phyloP scores from a whole-genome alignment of 2,329 filamentous ascomycete species.

The Magnaporthiopsis incrustans region DNA sequence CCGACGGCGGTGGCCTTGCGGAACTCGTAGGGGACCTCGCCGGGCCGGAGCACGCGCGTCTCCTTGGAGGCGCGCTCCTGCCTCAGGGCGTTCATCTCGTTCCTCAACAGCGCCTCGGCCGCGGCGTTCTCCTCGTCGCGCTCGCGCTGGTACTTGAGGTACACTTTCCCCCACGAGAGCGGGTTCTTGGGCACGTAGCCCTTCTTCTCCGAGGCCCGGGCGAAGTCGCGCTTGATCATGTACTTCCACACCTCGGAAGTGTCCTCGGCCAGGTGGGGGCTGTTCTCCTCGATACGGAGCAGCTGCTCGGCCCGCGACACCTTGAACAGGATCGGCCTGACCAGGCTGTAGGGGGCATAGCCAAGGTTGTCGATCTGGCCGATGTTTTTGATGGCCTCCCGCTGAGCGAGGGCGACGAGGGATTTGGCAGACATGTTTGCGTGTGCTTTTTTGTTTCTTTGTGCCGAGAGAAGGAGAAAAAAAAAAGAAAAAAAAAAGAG shows the following conservation, averaged over 20 bases:
- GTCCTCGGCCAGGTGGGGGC: slow-evolving; percentile 65
- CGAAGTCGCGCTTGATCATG: slow-evolving; percentile 73
- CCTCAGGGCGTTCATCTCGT: slow-evolving; percentile 49
- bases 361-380: slow-evolving; percentile 60
- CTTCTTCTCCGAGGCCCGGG: slow-evolving; percentile 49
- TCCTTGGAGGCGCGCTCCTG: slow-evolving; percentile 36
- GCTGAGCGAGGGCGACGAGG: slow-evolving; percentile 2
- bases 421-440: slow-evolving; percentile 37
- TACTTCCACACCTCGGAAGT: slow-evolving; percentile 68
- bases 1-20: slow-evolving; percentile 27
- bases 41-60: slow-evolving; percentile 47
- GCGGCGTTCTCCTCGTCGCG: slow-evolving; percentile 47
- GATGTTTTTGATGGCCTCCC: slow-evolving; percentile 46
- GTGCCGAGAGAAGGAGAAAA: too few species aligned
- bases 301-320: slow-evolving; percentile 70
- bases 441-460: neutral
- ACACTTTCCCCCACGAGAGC: slow-evolving; percentile 69
- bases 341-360: slow-evolving; percentile 57
- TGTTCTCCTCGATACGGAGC: slow-evolving; percentile 63
- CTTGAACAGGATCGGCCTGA: slow-evolving; percentile 60
- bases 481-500: neutral
- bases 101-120: slow-evolving; percentile 50
- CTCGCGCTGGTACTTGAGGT: slow-evolving; percentile 57
- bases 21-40: slow-evolving; percentile 29
- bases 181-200: slow-evolving; percentile 58